Evolutionary conservation across 169 alveolate species (phyloP).

Genomic region (Plasmodium gonderi): DNA sequence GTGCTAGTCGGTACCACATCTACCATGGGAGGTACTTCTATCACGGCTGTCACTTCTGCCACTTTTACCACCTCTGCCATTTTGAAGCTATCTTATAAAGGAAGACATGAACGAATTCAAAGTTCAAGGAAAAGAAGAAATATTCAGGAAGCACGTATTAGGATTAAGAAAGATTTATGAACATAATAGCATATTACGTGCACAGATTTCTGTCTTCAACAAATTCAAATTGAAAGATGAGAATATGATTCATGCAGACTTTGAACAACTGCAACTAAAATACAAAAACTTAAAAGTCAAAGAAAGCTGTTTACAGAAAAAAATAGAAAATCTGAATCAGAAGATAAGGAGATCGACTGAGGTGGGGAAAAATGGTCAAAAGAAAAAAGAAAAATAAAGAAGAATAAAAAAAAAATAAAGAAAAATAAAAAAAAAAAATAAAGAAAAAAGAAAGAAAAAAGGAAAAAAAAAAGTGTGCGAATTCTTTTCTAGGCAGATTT

Average conservation of each 20-base stretch:
- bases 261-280: constrained; percentile 49
- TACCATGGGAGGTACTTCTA: too few species aligned
- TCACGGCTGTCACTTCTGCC: too few species aligned
- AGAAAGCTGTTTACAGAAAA: constrained; percentile 14
- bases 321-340: constrained; percentile 35
- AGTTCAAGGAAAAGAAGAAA: constrained; percentile 30
- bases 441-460: too few species aligned
- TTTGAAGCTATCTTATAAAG: constrained; percentile 19
- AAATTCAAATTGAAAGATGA: constrained; percentile 54
- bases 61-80: too few species aligned
- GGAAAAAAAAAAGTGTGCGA: too few species aligned
- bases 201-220: constrained; percentile 41
- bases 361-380: not conserved
- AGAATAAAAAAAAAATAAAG: not conserved
- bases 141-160: constrained; percentile 13
- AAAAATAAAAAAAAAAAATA: not conserved
- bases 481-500: too few species aligned
- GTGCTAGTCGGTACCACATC: too few species aligned
- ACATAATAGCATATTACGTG: constrained; percentile 52
- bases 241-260: constrained; percentile 58
- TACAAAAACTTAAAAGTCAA: constrained; percentile 28
- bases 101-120: constrained; percentile 54
- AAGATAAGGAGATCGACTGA: constrained; percentile 45
- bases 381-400: not conserved
- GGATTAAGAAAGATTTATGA: constrained; percentile 39